phyloP scores from a whole-genome alignment of 2,329 filamentous ascomycete genomes.

The Pseudogymnoascus sp. region DNA sequence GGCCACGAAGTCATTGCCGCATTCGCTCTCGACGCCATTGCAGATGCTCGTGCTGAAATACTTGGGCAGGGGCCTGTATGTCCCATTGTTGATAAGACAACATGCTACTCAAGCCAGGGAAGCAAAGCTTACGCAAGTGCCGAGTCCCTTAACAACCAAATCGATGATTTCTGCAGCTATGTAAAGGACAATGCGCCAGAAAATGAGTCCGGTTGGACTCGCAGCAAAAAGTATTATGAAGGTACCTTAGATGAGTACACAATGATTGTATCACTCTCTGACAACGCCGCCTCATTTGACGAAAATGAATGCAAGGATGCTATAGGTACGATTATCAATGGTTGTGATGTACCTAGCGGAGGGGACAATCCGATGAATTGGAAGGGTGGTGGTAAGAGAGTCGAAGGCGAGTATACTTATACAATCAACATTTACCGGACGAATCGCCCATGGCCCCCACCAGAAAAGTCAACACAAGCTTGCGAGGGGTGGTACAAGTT shows the following conservation, averaged over 20 bases:
- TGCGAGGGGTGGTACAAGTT: conserved; percentile 22
- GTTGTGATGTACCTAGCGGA: conserved; percentile 23
- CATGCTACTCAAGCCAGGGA: conserved; percentile 12
- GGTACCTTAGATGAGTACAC: conserved; percentile 16
- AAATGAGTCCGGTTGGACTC: conserved; percentile 18
- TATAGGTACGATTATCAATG: conserved; percentile 22
- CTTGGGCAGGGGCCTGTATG: neutral
- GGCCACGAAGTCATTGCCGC: conserved; percentile 27
- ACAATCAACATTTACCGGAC: conserved; percentile 17
- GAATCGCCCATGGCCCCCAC: conserved; percentile 24
- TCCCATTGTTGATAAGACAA: neutral
- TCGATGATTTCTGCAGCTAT: conserved; percentile 26
- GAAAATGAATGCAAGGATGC: conserved; percentile 15
- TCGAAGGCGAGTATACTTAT: conserved; percentile 24
- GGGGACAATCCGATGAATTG: conserved; percentile 27
- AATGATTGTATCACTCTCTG: neutral
- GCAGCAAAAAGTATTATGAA: conserved; percentile 21
- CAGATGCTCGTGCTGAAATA: conserved; percentile 3
- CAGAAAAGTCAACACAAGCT: conserved; percentile 15
- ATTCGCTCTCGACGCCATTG: conserved; percentile 19
- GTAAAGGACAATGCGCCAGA: conserved; percentile 2
- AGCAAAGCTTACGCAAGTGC: conserved; percentile 19
- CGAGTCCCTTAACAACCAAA: conserved; percentile 22
- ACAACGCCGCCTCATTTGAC: conserved; percentile 11
- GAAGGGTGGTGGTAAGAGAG: conserved; percentile 25